These are phyloP conservation scores for Fragilaria crotonensis DNA, from an alignment of 108 stramenopile genomes.

Conservation along the genomic window DNA sequence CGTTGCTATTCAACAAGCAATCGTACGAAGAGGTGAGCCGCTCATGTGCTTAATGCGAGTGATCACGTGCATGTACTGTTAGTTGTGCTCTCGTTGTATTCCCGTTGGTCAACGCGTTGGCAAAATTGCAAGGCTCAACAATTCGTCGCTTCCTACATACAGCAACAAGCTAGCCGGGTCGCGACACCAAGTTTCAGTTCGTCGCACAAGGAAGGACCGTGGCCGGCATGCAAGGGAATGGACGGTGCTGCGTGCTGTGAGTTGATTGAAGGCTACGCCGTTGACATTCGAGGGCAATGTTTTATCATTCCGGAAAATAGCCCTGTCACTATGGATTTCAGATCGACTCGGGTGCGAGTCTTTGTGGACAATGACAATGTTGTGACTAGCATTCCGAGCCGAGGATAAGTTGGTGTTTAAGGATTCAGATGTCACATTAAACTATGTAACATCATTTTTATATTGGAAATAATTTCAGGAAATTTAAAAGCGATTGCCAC, in stretches of 20 bases:
- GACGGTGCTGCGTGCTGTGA: neutral
- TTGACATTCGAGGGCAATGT: neutral
- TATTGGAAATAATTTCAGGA: neutral
- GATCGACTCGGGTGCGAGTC: neutral
- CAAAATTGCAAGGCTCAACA: no score
- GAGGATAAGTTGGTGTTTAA: neutral
- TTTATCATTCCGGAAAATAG: neutral
- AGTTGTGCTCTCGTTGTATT: no score
- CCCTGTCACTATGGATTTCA: neutral
- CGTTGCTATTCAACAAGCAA: neutral
- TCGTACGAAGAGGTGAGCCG: neutral
- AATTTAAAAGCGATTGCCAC: neutral
- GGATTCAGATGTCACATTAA: neutral
- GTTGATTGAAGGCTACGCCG: neutral
- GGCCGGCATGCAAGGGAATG: neutral
- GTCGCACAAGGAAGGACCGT: neutral
- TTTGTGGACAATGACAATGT: neutral
- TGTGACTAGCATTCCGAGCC: conserved; percentile 15
- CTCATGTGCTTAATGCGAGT: no score
- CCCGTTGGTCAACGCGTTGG: no score
- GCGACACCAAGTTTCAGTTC: neutral
- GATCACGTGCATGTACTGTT: no score
- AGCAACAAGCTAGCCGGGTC: neutral
- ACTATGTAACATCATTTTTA: neutral
- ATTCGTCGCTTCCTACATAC: no score